Conservation (phyloP, 2,329 filamentous ascomycete species). For the Sarocladium kiliense region DNA sequence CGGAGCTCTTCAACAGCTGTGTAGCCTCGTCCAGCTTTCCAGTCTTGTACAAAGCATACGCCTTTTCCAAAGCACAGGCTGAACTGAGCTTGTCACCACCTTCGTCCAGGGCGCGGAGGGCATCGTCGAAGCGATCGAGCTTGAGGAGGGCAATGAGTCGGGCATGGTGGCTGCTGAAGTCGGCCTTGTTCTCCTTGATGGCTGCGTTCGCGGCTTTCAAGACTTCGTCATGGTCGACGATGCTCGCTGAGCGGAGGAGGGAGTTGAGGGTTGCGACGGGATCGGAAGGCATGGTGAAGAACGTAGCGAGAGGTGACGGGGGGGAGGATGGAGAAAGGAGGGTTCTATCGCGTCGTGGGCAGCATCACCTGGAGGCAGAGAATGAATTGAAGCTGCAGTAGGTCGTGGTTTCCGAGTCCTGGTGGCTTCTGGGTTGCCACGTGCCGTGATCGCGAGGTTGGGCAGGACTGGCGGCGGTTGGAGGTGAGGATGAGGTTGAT, state of each 20-base stretch:
- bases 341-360: not conserved
- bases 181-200: slow-evolving; percentile 54
- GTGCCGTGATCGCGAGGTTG: not conserved
- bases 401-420: not conserved
- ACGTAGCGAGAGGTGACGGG: not conserved
- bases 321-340: not conserved
- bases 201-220: slow-evolving; percentile 59
- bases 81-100: slow-evolving; percentile 56
- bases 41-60: slow-evolving; percentile 80
- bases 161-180: slow-evolving; percentile 59
- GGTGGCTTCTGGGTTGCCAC: not conserved
- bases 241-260: slow-evolving; percentile 48
- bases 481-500: slow-evolving; percentile 13
- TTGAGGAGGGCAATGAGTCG: slow-evolving; percentile 72
- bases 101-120: slow-evolving; percentile 61
- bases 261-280: slow-evolving; percentile 46
- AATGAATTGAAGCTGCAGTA: not conserved
- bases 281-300: slow-evolving; percentile 34
- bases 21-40: slow-evolving; percentile 65
- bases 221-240: slow-evolving; percentile 69
- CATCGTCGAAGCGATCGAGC: slow-evolving; percentile 77
- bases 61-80: slow-evolving; percentile 61
- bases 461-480: not conserved
- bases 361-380: not conserved
- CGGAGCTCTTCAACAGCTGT: slow-evolving; percentile 29